These are phyloP conservation scores for Davidsoniella australis DNA, from an alignment of 2,329 filamentous ascomycete genomes.

Conservation along the genomic window DNA sequence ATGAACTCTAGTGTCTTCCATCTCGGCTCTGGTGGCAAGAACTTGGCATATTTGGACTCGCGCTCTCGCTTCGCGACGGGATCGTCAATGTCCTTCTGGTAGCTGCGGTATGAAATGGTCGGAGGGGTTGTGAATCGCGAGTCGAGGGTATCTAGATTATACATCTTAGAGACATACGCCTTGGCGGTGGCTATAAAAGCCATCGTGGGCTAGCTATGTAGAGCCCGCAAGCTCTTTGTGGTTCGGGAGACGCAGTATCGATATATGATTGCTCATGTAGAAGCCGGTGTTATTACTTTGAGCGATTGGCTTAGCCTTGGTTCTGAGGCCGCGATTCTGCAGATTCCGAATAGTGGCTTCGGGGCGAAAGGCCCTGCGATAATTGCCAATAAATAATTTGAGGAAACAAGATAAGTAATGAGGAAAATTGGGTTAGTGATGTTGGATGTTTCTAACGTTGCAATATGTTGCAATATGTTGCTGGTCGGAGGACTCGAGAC, in stretches of 20 bases:
- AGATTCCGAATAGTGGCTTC: too few relatives aligned
- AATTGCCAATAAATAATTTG: too few relatives aligned
- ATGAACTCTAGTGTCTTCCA: slow-evolving; percentile 82
- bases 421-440: too few relatives aligned
- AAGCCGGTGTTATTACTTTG: slow-evolving; percentile 8
- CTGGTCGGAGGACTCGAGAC: too few relatives aligned
- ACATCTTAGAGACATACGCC: slow-evolving; percentile 32
- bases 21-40: slow-evolving; percentile 41
- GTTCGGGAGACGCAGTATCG: too few relatives aligned
- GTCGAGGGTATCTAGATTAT: slow-evolving; percentile 46
- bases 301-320: background rate
- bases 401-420: too few relatives aligned
- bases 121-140: slow-evolving; percentile 52
- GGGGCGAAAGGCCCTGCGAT: too few relatives aligned
- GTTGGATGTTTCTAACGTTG: too few relatives aligned
- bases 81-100: slow-evolving; percentile 20
- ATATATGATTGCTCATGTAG: too few relatives aligned
- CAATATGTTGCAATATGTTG: too few relatives aligned
- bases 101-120: slow-evolving; percentile 44
- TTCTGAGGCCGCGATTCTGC: background rate
- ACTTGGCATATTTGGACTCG: slow-evolving; percentile 22
- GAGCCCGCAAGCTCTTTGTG: too few relatives aligned
- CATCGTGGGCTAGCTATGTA: slow-evolving; percentile 19
- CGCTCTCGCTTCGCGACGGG: slow-evolving; percentile 20
- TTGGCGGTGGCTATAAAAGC: slow-evolving; percentile 20